These are phyloP conservation scores for Arthrobotrys megalospora DNA, from an alignment of 2,329 filamentous ascomycete species.

Conservation along the genomic window DNA sequence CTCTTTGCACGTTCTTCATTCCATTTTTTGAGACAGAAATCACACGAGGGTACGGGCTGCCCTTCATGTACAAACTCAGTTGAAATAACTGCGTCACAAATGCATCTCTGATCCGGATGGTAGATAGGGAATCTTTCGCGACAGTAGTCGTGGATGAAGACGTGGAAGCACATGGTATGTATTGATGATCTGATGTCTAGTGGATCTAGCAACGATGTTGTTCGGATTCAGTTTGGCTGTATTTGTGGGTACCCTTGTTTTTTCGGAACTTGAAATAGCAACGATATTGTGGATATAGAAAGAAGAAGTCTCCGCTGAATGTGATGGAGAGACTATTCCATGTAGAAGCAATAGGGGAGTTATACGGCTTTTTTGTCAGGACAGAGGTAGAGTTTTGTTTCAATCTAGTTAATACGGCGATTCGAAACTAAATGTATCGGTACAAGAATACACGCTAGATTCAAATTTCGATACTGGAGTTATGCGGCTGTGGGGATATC, in stretches of 20 bases:
- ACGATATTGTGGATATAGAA: too few relatives aligned
- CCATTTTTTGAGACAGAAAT: conserved; percentile 8
- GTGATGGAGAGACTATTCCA: too few relatives aligned
- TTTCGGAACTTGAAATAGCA: too few relatives aligned
- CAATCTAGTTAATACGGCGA: neutral
- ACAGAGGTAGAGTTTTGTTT: neutral
- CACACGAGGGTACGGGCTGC: conserved; percentile 1
- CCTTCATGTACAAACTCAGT: neutral
- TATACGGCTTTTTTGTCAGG: too few relatives aligned
- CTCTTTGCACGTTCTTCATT: neutral
- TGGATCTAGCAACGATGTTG: too few relatives aligned
- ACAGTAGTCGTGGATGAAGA: conserved; percentile 24
- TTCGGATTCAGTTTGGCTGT: too few relatives aligned
- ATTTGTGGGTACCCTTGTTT: too few relatives aligned
- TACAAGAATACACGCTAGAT: neutral
- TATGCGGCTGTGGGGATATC: neutral
- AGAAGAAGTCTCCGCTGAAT: too few relatives aligned
- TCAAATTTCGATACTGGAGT: neutral
- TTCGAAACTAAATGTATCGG: neutral
- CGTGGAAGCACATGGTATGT: conserved; percentile 21
- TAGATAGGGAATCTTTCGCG: conserved; percentile 1
- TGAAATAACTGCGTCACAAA: neutral
- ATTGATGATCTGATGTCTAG: neutral
- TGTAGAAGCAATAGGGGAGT: too few relatives aligned
- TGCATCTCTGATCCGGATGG: conserved; percentile 2